Conservation (phyloP, 1,284 basidiomycete species). For the Ustilago hordei region DNA sequence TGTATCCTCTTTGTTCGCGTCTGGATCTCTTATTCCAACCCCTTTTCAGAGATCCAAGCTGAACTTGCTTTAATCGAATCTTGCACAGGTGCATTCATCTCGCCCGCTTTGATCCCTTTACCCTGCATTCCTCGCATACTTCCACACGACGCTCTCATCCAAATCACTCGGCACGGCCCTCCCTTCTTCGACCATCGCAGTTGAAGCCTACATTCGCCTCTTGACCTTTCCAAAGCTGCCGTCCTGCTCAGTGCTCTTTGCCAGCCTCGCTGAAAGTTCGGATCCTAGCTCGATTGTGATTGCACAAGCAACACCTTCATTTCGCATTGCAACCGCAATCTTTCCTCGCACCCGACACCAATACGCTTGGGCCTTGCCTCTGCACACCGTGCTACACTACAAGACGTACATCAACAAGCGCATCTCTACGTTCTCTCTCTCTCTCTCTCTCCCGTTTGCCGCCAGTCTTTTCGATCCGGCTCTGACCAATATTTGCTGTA, state of each 20-base stretch:
- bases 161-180: neutral
- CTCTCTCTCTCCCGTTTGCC: neutral
- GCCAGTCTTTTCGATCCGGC: neutral
- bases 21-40: neutral
- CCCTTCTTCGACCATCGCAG: neutral
- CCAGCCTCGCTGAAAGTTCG: too few relatives aligned
- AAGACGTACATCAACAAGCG: neutral
- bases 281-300: neutral
- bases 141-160: neutral
- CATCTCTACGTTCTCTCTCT: neutral
- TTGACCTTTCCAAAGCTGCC: too few relatives aligned
- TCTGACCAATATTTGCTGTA: neutral
- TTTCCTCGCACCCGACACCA: neutral
- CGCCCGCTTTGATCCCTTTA: neutral
- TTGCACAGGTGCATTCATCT: slow-evolving; percentile 8
- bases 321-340: neutral
- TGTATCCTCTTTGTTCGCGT: neutral
- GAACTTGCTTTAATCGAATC: neutral
- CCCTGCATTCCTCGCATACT: neutral
- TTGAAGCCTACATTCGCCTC: neutral
- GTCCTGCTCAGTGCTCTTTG: too few relatives aligned
- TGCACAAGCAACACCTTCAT: neutral
- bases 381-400: neutral
- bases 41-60: slow-evolving; percentile 6
- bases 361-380: neutral